Percentiles rank a stretch among this genome's conserved stretches.
phyloP scores from a whole-genome alignment of 2,329 filamentous ascomycete genomes.

The Talaromyces albobiverticillius region DNA sequence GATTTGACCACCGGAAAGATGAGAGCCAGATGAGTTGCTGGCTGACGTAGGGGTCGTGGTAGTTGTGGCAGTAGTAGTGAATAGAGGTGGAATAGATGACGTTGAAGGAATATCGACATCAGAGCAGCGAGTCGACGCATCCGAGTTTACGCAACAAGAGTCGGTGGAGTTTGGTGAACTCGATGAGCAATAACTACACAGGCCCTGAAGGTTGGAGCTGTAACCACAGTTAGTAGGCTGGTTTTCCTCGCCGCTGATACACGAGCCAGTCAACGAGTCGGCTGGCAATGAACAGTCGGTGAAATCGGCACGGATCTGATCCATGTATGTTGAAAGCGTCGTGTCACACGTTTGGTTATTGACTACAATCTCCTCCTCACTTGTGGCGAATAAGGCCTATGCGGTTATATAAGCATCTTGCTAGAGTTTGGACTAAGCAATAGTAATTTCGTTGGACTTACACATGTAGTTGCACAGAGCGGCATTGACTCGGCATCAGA shows the following conservation, averaged over 20 bases:
- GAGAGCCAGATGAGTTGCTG: constrained; percentile 37
- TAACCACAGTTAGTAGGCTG: constrained; percentile 88
- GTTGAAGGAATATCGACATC: constrained; percentile 71
- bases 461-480: constrained; percentile 86
- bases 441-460: constrained; percentile 42
- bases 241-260: constrained; percentile 73
- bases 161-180: constrained; percentile 90
- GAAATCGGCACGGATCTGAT: constrained; percentile 87
- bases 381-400: constrained; percentile 77
- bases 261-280: constrained; percentile 70
- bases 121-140: constrained; percentile 69
- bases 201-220: constrained; percentile 64
- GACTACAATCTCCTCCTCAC: constrained; percentile 79
- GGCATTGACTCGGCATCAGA: constrained; percentile 65
- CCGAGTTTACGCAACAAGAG: constrained; percentile 84
- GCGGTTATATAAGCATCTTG: constrained; percentile 18
- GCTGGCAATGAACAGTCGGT: constrained; percentile 81
- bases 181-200: constrained; percentile 82
- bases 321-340: constrained; percentile 62
- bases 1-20: constrained; percentile 58
- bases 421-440: constrained; percentile 1
- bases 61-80: constrained; percentile 63
- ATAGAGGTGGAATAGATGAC: constrained; percentile 60
- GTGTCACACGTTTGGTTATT: constrained; percentile 70
- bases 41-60: constrained; percentile 54